These are phyloP conservation scores for Alnus rubra DNA, from an alignment of 306 rosid genomes.

Conservation along the genomic window DNA sequence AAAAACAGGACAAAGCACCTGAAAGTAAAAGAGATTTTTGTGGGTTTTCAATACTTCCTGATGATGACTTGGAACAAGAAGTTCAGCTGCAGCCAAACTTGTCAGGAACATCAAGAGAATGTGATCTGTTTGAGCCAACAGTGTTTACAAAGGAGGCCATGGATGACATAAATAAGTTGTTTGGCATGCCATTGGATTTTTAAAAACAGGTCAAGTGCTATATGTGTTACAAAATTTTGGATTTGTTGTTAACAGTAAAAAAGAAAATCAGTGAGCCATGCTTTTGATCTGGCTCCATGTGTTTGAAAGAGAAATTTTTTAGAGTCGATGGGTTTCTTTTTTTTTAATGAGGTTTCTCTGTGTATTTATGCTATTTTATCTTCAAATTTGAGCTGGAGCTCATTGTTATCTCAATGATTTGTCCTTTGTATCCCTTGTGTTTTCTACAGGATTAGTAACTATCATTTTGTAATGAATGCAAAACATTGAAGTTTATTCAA, in stretches of 20 bases:
- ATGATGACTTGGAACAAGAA: constrained; percentile 56
- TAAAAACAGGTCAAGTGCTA: constrained; percentile 21
- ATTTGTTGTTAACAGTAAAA: constrained; percentile 2
- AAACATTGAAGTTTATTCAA: constrained; percentile 24
- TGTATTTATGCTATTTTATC: not conserved
- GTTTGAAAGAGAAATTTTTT: not conserved
- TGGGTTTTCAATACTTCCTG: constrained; percentile 83
- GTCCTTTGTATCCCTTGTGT: not conserved
- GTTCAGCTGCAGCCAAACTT: constrained; percentile 45
- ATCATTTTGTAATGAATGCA: not conserved
- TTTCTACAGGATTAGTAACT: not conserved
- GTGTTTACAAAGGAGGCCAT: constrained; percentile 75
- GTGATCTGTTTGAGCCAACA: constrained; percentile 81
- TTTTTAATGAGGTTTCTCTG: not conserved
- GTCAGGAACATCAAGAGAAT: constrained; percentile 39
- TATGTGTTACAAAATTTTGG: not conserved
- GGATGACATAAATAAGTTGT: constrained; percentile 90
- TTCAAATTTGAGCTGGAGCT: constrained; percentile 3
- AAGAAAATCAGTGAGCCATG: not conserved
- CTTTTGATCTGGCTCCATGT: not conserved
- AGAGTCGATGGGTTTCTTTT: not conserved
- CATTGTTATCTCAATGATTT: not conserved
- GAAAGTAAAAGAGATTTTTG: constrained; percentile 42
- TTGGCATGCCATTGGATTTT: constrained; percentile 76
- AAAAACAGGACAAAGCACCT: constrained; percentile 54